Base-by-base conservation (phyloP, 306 rosid species). In the Prunus mongolica region DNA sequence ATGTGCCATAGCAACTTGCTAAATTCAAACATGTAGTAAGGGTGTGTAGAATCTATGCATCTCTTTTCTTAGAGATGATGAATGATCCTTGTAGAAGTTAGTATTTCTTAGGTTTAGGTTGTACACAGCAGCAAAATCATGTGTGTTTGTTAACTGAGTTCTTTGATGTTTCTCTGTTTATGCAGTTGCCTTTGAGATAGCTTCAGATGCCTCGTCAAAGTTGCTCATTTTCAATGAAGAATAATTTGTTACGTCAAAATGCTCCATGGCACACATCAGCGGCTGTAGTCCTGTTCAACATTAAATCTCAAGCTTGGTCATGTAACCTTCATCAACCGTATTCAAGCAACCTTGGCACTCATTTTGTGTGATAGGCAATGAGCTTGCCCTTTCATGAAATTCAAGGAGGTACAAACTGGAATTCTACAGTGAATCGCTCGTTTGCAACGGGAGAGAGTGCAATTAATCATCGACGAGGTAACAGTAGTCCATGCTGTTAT, bases 151-250 rank as follows among this genome's bases (percentile, higher is more conserved):
- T 3, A 7, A 24, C 71, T 61, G 24, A 52, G 25, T 63, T n/a
- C 4, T 10, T n/a, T 72, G 58, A 13, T 13, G 16, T 9, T 41
- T 27, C 18, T 25, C 14, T 67, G 54, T 62, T 30, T 30, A 30
- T 73, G 68, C 79, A 82, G 85, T 54, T 73, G 51, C 50, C 15
- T 52, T 6, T 45, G 32, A 32, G 44, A 57, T 47, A 56, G 47
- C 71, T 49, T 67, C 67, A 24, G 67, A 49, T 67, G 50, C 50
- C 46, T 71, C 12, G 15, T 62, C 24, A 64, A 73, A 71, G 56
- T 24, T 65, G 56, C 45, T 28, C 49, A 20, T 65, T 38, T 61
- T 61, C 52, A 27, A 50, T 25, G 64, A 72, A 70, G 65, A 55
- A 58, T 58, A 27, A 2, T 25, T 30, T 47, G 38, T 57, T 27